These are phyloP conservation scores for Pseudocercospora fijiensis DNA, from an alignment of 2,329 filamentous ascomycete genomes.

Conservation along the genomic window DNA sequence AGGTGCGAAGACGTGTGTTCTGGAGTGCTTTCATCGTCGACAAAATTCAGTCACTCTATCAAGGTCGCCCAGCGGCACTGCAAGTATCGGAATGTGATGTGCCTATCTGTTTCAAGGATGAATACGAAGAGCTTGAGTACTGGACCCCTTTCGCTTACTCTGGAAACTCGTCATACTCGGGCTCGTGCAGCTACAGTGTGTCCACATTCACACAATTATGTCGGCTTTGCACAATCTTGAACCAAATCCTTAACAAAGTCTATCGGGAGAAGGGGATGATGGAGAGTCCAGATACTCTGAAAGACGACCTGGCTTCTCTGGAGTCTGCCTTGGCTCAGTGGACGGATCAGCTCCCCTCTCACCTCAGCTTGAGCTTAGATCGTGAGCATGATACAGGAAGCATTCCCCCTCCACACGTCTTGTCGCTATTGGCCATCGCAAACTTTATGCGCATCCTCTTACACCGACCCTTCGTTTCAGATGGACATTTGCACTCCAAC, in stretches of 20 bases:
- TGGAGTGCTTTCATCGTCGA: constrained; percentile 51
- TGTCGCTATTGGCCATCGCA: constrained; percentile 44
- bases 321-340: constrained; percentile 10
- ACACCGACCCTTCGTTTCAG: constrained; percentile 55
- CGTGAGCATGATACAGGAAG: background rate
- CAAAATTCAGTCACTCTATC: constrained; percentile 56
- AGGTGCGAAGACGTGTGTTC: constrained; percentile 47
- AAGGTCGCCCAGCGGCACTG: constrained; percentile 53
- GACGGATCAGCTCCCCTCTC: constrained; percentile 13
- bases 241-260: constrained; percentile 17
- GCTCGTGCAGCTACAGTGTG: constrained; percentile 18
- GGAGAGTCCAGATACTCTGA: constrained; percentile 6
- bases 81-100: constrained; percentile 51
- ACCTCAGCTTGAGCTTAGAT: constrained; percentile 10
- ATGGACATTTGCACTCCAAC: constrained; percentile 50
- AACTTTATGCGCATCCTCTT: constrained; percentile 55
- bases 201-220: constrained; percentile 18
- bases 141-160: constrained; percentile 47
- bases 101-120: constrained; percentile 50
- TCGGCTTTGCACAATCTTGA: constrained; percentile 15
- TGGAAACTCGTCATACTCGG: constrained; percentile 8
- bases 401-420: constrained; percentile 16
- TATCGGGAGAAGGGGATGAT: constrained; percentile 13
- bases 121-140: constrained; percentile 55
- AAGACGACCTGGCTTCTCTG: constrained; percentile 12